Evolutionary conservation across 768 basidiomycete genomes (phyloP).

Genomic region (Tricholoma sp.): DNA sequence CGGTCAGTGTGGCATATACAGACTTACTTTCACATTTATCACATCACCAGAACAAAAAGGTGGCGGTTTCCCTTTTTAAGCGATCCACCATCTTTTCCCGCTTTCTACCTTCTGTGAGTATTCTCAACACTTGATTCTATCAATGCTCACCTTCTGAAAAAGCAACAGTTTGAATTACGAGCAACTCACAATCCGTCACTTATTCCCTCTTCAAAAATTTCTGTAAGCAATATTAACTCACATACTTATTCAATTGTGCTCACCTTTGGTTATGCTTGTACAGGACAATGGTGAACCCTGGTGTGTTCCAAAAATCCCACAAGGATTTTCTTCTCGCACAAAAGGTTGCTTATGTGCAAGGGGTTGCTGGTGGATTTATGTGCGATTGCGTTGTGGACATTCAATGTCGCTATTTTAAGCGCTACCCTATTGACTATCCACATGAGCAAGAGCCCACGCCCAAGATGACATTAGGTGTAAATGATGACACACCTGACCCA

Average conservation of each 20-base stretch:
- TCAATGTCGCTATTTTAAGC: slow-evolving; percentile 9
- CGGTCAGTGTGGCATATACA: background rate
- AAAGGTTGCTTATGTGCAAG: background rate
- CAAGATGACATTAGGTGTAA: background rate
- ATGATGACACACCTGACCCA: background rate
- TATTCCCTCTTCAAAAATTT: background rate
- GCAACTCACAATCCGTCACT: background rate
- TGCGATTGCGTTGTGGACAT: slow-evolving; percentile 3
- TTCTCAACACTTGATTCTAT: background rate
- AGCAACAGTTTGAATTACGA: background rate
- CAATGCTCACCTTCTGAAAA: background rate
- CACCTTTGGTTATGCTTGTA: background rate
- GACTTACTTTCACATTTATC: background rate
- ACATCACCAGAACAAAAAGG: background rate
- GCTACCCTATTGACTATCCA: slow-evolving; percentile 7
- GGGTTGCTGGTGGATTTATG: background rate
- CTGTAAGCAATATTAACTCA: background rate
- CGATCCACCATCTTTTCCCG: background rate
- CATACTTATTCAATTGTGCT: background rate
- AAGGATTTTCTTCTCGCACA: background rate
- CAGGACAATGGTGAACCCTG: background rate
- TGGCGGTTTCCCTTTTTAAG: background rate
- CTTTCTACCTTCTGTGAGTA: background rate
- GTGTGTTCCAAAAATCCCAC: background rate
- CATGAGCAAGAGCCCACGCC: slow-evolving; percentile 1